Evolutionary conservation across 352 stramenopile species (phyloP).

Genomic region (Thraustochytrium sp.): DNA sequence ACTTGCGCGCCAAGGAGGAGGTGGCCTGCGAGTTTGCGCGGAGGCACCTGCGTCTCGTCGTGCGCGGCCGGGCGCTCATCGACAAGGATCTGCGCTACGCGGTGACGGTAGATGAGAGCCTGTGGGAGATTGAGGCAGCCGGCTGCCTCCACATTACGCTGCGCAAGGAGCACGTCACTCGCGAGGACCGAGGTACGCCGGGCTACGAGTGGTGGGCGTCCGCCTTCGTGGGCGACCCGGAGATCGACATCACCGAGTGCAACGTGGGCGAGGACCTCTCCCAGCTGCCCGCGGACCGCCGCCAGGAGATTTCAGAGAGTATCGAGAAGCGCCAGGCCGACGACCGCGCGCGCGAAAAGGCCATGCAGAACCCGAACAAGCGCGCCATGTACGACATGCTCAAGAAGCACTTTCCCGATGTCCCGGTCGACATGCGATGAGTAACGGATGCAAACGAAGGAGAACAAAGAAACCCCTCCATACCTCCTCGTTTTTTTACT

Average conservation of each 20-base stretch:
- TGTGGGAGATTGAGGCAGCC: not conserved
- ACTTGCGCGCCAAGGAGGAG: not conserved
- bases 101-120: not conserved
- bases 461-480: not conserved
- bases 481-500: not conserved
- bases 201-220: conserved; percentile 33
- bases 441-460: no score
- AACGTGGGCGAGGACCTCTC: conserved; percentile 6
- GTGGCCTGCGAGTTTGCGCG: not conserved
- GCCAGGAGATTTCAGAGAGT: not conserved
- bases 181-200: not conserved
- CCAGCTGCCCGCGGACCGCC: not conserved
- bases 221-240: not conserved
- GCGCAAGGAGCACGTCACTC: not conserved
- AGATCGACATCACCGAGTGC: conserved; percentile 1
- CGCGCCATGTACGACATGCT: conserved; percentile 11
- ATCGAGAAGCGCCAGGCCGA: conserved; percentile 15
- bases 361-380: conserved; percentile 24
- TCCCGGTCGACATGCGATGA: conserved; percentile 12
- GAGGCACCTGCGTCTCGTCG: not conserved
- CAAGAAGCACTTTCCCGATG: conserved; percentile 6
- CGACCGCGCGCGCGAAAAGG: conserved; percentile 13
- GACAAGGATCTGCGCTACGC: not conserved
- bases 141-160: not conserved
- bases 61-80: not conserved